Evolutionary conservation across 768 basidiomycete genomes (phyloP), one percentile per base, ranked within the genome.

Genomic region (Lactarius deliciosus): DNA sequence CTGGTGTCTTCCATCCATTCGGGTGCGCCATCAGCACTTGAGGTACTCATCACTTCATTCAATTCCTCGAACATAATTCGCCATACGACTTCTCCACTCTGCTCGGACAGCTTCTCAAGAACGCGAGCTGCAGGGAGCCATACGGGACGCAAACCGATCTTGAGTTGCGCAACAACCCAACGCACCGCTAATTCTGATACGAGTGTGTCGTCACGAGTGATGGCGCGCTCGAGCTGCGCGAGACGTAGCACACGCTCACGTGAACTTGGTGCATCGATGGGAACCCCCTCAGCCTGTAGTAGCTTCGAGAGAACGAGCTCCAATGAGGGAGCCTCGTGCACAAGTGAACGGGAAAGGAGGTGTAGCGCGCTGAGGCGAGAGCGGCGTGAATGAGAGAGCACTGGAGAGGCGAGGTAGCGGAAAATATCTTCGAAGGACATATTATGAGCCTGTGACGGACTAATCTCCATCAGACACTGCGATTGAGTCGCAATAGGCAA

Each of bases 61-160:
- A 94, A 70, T 71, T 95, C 87, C 4, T 76, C 77, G 72, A 91
- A 92, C 16, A 94, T 66, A 18, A 88, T 72, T 8, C 72, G 68
- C 96, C 96, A 97, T 2, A 92, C 84, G 1, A 83, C 68, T 69
- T 92, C 87, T 0, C 85, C 87, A 66, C 87, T 89, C n/a, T 83
- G 78, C 36, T 76, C 75, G 0, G 84, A 80, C 16, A 86, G 68
- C 2, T 76, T 73, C 0, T 84, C 81, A 6, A 97, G 76, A 0
- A 91, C 88, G 13, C 83, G 82, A 15, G 87, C 83, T 5, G 94
- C 86, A 20, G 95, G 90, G 4, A 86, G 84, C 91, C 96, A 99
- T 18, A 97, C 74, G 0, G 97, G 97, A 34, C 92, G 85, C 55
- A 98, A 78, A 74, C 95, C 96, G 67, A 98, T 90, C 78, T 98